phyloP scores from a whole-genome alignment of 2,329 filamentous ascomycete species.

The Aspergillus sp. region DNA sequence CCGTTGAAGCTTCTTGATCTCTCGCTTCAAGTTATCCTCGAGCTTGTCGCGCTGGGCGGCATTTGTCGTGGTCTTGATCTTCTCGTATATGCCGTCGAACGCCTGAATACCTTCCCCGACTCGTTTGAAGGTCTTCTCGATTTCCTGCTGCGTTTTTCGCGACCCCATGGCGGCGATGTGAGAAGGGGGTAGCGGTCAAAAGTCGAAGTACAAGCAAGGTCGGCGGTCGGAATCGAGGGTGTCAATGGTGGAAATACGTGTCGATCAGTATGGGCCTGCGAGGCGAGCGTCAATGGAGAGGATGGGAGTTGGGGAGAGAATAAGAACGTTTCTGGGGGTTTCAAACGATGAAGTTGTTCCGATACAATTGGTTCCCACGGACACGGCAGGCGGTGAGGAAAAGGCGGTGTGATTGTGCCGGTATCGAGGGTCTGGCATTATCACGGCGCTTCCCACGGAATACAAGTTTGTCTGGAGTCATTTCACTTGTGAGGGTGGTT shows the following conservation, averaged over 20 bases:
- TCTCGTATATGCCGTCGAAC: constrained; percentile 94
- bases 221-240: constrained; percentile 7
- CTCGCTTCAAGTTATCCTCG: constrained; percentile 94
- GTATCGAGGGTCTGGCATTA: no score
- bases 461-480: no score
- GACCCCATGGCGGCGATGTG: constrained; percentile 61
- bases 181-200: constrained; percentile 9
- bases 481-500: no score
- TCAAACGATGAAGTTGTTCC: no score
- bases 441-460: no score
- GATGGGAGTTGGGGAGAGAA: no score
- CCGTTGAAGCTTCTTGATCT: constrained; percentile 99
- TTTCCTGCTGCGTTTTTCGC: constrained; percentile 93
- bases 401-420: no score
- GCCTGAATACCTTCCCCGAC: constrained; percentile 83
- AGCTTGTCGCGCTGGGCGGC: constrained; percentile 95
- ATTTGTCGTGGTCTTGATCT: constrained; percentile 89
- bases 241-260: background rate
- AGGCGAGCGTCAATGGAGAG: background rate
- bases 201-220: constrained; percentile 9
- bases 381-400: no score
- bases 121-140: constrained; percentile 99
- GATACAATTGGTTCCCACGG: no score
- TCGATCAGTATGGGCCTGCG: background rate
- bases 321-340: no score